Evolutionary conservation across 495 filamentous ascomycete species (phyloP).

Genomic region (Neurospora sp.): DNA sequence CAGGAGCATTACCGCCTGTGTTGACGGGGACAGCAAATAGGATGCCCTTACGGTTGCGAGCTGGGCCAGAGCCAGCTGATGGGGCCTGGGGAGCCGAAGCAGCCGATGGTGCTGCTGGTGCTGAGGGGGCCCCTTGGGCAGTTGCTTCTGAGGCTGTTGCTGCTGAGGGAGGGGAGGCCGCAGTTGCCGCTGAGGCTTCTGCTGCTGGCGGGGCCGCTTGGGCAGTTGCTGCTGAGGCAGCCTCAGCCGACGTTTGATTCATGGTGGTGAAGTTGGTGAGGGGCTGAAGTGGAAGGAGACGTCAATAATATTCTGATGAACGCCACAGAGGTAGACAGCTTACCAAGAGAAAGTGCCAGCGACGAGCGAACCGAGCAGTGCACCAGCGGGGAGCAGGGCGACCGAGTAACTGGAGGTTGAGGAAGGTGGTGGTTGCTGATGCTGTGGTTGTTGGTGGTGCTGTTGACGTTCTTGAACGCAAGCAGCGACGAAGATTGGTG

Average conservation of each 20-base stretch:
- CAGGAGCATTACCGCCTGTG: background rate
- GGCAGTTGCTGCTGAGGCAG: background rate
- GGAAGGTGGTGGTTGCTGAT: background rate
- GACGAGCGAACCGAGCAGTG: background rate
- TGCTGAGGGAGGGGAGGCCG: background rate
- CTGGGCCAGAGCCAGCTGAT: background rate
- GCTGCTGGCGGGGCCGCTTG: background rate
- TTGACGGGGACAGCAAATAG: background rate
- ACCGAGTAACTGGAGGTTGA: background rate
- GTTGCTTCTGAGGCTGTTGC: background rate
- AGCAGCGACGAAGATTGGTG: background rate
- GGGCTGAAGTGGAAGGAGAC: background rate
- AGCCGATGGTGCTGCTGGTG: background rate
- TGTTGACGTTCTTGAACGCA: background rate
- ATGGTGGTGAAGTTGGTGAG: background rate
- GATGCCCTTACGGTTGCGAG: background rate
- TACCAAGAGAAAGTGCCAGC: background rate
- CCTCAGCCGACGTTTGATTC: background rate
- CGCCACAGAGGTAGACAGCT: background rate
- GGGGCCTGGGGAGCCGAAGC: background rate
- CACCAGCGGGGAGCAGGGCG: background rate
- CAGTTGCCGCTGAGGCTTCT: background rate
- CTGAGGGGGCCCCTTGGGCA: background rate
- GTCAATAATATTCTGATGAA: background rate
- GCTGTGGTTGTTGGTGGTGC: background rate